Conservation (phyloP, 352 stramenopile genomes). For the Globisporangium carolinianum region DNA sequence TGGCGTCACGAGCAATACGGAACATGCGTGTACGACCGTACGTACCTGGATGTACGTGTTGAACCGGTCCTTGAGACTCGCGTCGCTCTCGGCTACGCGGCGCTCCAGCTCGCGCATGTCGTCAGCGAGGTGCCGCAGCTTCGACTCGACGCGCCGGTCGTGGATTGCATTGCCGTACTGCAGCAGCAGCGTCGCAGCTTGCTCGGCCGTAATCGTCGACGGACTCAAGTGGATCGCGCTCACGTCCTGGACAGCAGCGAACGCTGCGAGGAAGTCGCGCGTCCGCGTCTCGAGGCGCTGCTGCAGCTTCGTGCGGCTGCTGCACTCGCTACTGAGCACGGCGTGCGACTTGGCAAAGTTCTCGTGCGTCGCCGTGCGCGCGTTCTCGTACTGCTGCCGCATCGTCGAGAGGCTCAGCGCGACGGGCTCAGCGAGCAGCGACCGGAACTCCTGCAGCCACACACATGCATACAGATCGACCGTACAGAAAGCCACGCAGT, state of each 20-base stretch:
- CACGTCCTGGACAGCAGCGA: constrained; percentile 21
- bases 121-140: constrained; percentile 37
- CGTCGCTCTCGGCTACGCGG: constrained; percentile 26
- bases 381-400: constrained; percentile 71
- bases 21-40: neutral
- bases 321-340: constrained; percentile 36
- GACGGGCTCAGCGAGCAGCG: constrained; percentile 62
- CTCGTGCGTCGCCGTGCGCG: constrained; percentile 48
- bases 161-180: constrained; percentile 14
- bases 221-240: constrained; percentile 13
- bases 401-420: constrained; percentile 67
- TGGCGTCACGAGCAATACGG: neutral
- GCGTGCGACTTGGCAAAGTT: constrained; percentile 48
- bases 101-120: constrained; percentile 35
- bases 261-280: constrained; percentile 28
- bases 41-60: constrained; percentile 54
- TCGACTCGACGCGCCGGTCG: constrained; percentile 32
- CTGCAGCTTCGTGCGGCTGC: constrained; percentile 38
- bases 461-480: too few relatives aligned
- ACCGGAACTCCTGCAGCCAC: constrained; percentile 58
- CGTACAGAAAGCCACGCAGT: neutral
- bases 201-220: constrained; percentile 21
- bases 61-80: constrained; percentile 33
- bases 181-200: constrained; percentile 21
- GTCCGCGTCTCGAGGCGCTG: constrained; percentile 58